Percentiles rank a stretch among this genome's conserved stretches.
phyloP scores from a whole-genome alignment of 441 rosid genomes.

The Croton laevigatus region DNA sequence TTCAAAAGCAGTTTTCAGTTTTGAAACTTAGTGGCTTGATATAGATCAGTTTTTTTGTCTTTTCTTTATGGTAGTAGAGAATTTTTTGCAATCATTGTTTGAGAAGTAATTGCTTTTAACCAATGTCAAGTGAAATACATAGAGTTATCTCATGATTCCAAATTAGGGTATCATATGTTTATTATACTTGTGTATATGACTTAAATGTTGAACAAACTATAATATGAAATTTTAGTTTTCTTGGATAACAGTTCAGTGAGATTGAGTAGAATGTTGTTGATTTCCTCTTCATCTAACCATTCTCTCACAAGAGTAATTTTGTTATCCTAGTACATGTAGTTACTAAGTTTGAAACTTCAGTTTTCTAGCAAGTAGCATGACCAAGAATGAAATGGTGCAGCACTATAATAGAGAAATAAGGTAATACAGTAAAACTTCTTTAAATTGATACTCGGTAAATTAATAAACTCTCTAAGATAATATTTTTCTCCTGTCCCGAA shows the following conservation, averaged over 20 bases:
- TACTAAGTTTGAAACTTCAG: neutral
- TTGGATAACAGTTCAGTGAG: neutral
- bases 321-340: neutral
- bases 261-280: neutral
- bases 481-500: no score
- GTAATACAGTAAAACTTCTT: neutral
- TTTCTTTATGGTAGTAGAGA: neutral
- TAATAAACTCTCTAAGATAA: no score
- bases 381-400: neutral
- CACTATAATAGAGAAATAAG: neutral
- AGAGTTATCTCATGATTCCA: neutral
- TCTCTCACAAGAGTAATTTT: neutral
- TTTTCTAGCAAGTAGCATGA: neutral
- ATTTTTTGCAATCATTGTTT: neutral
- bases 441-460: no score
- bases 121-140: neutral
- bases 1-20: slow-evolving; percentile 9
- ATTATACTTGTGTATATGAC: neutral
- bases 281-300: neutral
- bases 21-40: neutral
- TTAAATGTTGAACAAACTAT: neutral
- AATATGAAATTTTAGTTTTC: neutral
- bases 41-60: neutral
- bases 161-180: neutral
- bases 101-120: neutral